Percentiles rank a stretch among this genome's conserved stretches.
These are phyloP conservation scores for Cryphonectria naterciae DNA, from an alignment of 2,329 filamentous ascomycete genomes.

Conservation along the genomic window DNA sequence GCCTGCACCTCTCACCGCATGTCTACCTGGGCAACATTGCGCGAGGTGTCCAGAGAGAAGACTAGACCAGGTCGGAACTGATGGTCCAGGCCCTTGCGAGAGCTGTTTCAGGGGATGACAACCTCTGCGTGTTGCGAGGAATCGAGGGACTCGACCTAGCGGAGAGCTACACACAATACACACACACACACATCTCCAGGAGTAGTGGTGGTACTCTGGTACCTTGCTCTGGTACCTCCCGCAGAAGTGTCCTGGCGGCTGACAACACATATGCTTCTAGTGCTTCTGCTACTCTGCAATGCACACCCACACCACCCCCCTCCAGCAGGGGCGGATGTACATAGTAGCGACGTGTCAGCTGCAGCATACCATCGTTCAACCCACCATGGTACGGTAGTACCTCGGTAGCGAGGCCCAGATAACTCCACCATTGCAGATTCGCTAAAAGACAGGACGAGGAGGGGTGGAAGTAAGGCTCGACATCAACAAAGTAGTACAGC, in stretches of 20 bases:
- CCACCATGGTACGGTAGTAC: background rate
- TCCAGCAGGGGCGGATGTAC: background rate
- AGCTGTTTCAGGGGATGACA: background rate
- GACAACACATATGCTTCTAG: background rate
- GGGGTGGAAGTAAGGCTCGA: background rate
- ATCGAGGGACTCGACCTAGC: background rate
- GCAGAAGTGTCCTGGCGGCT: background rate
- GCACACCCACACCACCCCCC: background rate
- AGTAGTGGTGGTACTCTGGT: background rate
- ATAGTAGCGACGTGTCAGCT: background rate
- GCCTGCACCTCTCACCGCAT: conserved; percentile 1
- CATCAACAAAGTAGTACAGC: background rate
- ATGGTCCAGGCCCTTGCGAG: background rate
- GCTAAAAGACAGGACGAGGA: background rate
- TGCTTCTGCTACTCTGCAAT: background rate
- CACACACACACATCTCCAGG: background rate
- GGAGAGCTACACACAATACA: background rate
- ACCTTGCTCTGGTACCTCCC: background rate
- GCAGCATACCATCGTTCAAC: background rate
- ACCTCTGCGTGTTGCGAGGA: background rate
- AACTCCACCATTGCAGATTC: background rate
- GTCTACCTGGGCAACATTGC: background rate
- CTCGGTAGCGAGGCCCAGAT: background rate
- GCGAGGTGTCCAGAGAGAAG: background rate
- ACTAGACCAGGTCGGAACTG: background rate